Conservation (phyloP, 2,329 filamentous ascomycete genomes). For the Diaporthe helianthi region DNA sequence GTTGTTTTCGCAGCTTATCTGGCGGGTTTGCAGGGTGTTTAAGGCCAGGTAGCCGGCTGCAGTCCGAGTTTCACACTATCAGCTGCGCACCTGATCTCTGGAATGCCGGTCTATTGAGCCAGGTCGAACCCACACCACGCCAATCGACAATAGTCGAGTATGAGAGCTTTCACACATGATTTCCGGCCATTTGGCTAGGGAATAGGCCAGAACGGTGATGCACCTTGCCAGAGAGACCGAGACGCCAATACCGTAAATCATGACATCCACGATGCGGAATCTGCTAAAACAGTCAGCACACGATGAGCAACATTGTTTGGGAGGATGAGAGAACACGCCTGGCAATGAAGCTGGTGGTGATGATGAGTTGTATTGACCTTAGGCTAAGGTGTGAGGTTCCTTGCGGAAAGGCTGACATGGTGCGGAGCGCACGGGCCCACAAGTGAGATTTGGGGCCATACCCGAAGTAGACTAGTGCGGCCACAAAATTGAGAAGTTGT, state of each 20-base stretch:
- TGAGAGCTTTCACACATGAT: slow-evolving; percentile 11
- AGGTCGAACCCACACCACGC: slow-evolving; percentile 32
- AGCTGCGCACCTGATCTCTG: slow-evolving; percentile 23
- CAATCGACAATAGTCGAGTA: not conserved
- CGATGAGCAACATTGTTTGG: not conserved
- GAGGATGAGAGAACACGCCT: slow-evolving; percentile 2
- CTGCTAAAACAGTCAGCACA: slow-evolving; percentile 26
- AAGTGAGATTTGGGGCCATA: not conserved
- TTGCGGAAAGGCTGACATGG: slow-evolving; percentile 20
- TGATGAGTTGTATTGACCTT: slow-evolving; percentile 6
- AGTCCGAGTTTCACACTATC: slow-evolving; percentile 31
- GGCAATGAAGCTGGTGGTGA: slow-evolving; percentile 20
- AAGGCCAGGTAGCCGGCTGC: slow-evolving; percentile 23
- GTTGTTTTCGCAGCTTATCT: slow-evolving; percentile 18
- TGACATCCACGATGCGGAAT: not conserved
- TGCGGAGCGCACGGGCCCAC: not conserved
- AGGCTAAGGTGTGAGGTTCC: slow-evolving; percentile 26
- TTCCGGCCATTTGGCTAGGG: not conserved
- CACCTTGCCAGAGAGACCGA: slow-evolving; percentile 3
- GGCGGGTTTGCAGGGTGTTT: slow-evolving; percentile 27
- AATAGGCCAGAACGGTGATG: slow-evolving; percentile 17
- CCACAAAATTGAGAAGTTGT: slow-evolving; percentile 24
- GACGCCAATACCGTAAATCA: not conserved
- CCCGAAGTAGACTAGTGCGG: slow-evolving; percentile 8
- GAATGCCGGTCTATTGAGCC: slow-evolving; percentile 7